phyloP scores from a whole-genome alignment of 1,284 basidiomycete species.

The Sphaerobolus stellatus region DNA sequence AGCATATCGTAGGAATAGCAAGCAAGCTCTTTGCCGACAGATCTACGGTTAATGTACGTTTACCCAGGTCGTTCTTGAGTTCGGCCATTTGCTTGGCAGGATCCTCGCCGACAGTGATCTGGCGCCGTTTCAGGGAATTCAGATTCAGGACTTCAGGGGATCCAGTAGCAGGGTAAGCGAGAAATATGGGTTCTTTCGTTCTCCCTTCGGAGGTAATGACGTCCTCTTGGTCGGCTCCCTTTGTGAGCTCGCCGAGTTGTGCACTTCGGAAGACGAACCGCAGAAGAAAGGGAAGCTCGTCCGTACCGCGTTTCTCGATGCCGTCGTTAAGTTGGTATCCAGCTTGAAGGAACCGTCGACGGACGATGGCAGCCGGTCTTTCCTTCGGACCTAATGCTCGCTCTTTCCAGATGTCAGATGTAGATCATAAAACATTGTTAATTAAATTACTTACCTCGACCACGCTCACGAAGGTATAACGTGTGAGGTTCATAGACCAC shows the following conservation, averaged over 20 bases:
- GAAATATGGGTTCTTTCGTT: too few relatives aligned
- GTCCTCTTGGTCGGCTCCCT: too few relatives aligned
- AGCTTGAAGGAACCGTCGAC: slow-evolving; percentile 84
- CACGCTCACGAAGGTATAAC: slow-evolving; percentile 81
- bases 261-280: slow-evolving; percentile 85
- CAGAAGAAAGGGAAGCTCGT: slow-evolving; percentile 84
- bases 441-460: slow-evolving; percentile 57
- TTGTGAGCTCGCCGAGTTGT: slow-evolving; percentile 56
- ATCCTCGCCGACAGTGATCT: neutral
- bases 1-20: slow-evolving; percentile 88
- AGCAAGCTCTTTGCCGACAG: slow-evolving; percentile 82
- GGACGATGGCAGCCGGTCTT: slow-evolving; percentile 82
- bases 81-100: too few relatives aligned
- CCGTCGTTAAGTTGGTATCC: slow-evolving; percentile 88
- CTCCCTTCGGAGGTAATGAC: too few relatives aligned
- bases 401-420: slow-evolving; percentile 47
- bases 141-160: too few relatives aligned
- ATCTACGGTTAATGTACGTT: too few relatives aligned
- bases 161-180: neutral
- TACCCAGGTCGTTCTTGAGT: too few relatives aligned
- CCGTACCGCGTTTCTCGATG: slow-evolving; percentile 76
- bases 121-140: too few relatives aligned
- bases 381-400: slow-evolving; percentile 81
- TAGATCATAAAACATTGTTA: slow-evolving; percentile 3
- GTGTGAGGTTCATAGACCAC: slow-evolving; percentile 60